Conservation (phyloP, 2,329 filamentous ascomycete genomes). For the Aquanectria penicillioides region DNA sequence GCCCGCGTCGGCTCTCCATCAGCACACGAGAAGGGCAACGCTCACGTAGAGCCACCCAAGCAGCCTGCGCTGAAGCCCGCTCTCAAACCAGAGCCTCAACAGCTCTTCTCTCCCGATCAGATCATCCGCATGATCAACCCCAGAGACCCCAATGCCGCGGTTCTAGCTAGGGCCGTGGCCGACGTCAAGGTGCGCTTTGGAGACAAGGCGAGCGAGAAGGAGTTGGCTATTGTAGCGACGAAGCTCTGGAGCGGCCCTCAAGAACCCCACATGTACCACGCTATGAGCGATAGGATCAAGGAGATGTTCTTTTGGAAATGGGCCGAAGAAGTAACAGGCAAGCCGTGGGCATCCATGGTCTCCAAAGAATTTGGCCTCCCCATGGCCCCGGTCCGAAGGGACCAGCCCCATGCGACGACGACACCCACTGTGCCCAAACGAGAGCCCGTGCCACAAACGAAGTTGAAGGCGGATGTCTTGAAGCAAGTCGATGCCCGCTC, state of each 20-base stretch:
- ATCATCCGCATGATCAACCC: conserved; percentile 26
- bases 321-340: not conserved
- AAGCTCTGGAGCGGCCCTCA: conserved; percentile 1
- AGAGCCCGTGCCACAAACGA: conserved; percentile 7
- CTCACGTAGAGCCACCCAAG: not conserved
- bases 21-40: not conserved
- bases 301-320: conserved; percentile 9
- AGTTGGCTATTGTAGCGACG: conserved; percentile 31
- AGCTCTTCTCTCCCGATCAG: conserved; percentile 16
- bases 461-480: conserved; percentile 28
- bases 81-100: not conserved
- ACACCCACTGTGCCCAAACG: not conserved
- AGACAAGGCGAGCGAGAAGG: conserved; percentile 24
- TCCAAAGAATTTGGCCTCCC: too few relatives aligned
- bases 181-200: conserved; percentile 31
- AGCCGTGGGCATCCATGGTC: not conserved
- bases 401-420: not conserved
- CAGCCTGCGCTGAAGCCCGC: not conserved
- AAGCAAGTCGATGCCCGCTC: conserved; percentile 36
- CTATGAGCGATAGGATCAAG: not conserved
- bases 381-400: too few relatives aligned
- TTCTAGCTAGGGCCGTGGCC: conserved; percentile 25
- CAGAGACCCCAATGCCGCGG: conserved; percentile 4
- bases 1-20: conserved; percentile 18
- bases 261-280: not conserved